These are phyloP conservation scores for Vaccinium myrtillus DNA, from an alignment of 148 eudicot genomes.

Conservation along the genomic window DNA sequence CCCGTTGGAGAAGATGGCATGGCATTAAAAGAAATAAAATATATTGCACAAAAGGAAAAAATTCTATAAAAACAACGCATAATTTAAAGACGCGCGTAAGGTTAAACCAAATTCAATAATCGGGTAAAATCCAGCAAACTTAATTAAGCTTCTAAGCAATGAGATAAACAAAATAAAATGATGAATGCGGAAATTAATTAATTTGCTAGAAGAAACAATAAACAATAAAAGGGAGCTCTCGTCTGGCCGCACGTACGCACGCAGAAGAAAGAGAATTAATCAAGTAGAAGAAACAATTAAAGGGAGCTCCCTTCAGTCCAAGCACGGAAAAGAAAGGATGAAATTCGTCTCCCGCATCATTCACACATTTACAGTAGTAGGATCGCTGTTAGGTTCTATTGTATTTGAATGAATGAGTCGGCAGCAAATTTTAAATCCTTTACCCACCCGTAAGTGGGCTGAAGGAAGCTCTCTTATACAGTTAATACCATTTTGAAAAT, in stretches of 20 bases:
- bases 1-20: too few species aligned
- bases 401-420: slow-evolving; percentile 42
- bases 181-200: neutral
- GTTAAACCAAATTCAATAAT: too few species aligned
- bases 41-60: too few species aligned
- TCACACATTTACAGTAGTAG: slow-evolving; percentile 34
- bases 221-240: slow-evolving; percentile 47
- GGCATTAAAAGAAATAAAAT: too few species aligned
- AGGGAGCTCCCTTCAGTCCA: slow-evolving; percentile 56
- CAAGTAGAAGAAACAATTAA: neutral
- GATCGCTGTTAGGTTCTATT: slow-evolving; percentile 10
- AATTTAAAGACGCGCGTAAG: too few species aligned
- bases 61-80: too few species aligned
- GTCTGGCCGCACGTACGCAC: slow-evolving; percentile 26
- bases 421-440: slow-evolving; percentile 33
- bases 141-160: too few species aligned
- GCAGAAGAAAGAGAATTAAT: too few species aligned
- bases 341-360: slow-evolving; percentile 43
- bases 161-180: too few species aligned
- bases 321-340: slow-evolving; percentile 29
- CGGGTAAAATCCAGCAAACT: too few species aligned
- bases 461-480: slow-evolving; percentile 36
- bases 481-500: neutral
- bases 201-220: neutral
- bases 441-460: slow-evolving; percentile 38